A percentile compares a stretch with the other conserved stretches of the same genome.
These are phyloP conservation scores for Peniophora sp. DNA, from an alignment of 1,284 basidiomycete species.

Conservation along the genomic window DNA sequence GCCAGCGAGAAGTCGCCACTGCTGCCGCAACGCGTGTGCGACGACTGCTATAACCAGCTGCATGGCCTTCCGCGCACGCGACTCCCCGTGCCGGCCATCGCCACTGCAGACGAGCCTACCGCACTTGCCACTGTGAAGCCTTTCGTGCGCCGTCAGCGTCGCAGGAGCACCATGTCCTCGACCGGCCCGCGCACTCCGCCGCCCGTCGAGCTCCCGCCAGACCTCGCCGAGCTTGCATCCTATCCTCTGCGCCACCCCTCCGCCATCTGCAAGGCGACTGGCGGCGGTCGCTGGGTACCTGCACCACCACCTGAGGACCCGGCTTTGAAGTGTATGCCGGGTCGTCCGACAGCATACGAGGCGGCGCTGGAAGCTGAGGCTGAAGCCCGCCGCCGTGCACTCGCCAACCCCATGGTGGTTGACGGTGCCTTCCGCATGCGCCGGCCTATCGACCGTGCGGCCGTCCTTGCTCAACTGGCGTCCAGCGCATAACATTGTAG, in stretches of 20 bases:
- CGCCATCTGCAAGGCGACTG: conserved; percentile 63
- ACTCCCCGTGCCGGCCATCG: conserved; percentile 22
- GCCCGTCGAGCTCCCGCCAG: conserved; percentile 26
- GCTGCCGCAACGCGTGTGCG: conserved; percentile 49
- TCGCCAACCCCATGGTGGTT: conserved; percentile 50
- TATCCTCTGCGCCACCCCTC: conserved; percentile 62
- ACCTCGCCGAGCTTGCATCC: conserved; percentile 50
- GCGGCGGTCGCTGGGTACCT: conserved; percentile 70
- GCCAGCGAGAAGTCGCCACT: conserved; percentile 50
- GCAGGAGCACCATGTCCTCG: conserved; percentile 19
- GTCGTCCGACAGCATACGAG: conserved; percentile 56
- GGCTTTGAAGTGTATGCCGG: conserved; percentile 48
- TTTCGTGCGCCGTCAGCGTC: conserved; percentile 17
- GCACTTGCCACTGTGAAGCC: too few relatives aligned
- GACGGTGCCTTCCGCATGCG: conserved; percentile 31
- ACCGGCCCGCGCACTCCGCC: conserved; percentile 20
- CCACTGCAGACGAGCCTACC: too few relatives aligned
- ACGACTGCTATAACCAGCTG: conserved; percentile 67
- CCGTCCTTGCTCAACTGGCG: too few relatives aligned
- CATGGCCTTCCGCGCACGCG: conserved; percentile 34
- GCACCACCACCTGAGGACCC: conserved; percentile 33
- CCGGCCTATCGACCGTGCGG: not conserved
- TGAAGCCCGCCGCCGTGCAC: conserved; percentile 35
- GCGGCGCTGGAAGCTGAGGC: conserved; percentile 59
- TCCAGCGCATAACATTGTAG: too few relatives aligned